phyloP scores from a whole-genome alignment of 2,329 filamentous ascomycete genomes.

The Trichoderma sp. region DNA sequence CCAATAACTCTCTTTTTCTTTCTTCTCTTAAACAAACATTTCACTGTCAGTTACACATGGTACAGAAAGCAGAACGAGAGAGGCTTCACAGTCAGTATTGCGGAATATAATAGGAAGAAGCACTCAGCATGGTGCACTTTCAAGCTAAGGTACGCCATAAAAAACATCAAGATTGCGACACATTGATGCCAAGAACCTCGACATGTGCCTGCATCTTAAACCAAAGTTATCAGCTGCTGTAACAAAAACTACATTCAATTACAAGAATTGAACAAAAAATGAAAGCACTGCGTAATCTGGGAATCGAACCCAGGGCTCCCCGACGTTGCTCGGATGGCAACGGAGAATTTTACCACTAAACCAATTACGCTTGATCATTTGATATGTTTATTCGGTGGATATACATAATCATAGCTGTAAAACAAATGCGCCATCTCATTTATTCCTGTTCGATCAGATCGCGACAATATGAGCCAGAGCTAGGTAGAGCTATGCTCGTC shows the following conservation, averaged over 20 bases:
- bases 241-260: not conserved
- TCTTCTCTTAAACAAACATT: not conserved
- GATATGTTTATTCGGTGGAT: too few relatives aligned
- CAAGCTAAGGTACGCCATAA: not conserved
- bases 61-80: not conserved
- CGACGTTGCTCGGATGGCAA: conserved; percentile 38
- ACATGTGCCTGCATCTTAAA: not conserved
- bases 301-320: conserved; percentile 41
- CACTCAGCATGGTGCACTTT: too few relatives aligned
- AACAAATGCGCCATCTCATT: not conserved
- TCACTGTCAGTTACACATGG: not conserved
- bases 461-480: not conserved
- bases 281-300: conserved; percentile 35
- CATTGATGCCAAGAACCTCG: not conserved
- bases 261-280: conserved; percentile 25
- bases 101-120: not conserved
- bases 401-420: not conserved
- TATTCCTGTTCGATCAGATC: conserved; percentile 6
- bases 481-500: not conserved
- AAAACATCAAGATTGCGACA: not conserved
- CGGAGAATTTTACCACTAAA: conserved; percentile 42
- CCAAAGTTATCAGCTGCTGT: not conserved
- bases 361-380: conserved; percentile 36
- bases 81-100: not conserved
- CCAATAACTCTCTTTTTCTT: not conserved